Conservation (phyloP, 176 grass and related monocot genomes). For the Cocos nucifera region DNA sequence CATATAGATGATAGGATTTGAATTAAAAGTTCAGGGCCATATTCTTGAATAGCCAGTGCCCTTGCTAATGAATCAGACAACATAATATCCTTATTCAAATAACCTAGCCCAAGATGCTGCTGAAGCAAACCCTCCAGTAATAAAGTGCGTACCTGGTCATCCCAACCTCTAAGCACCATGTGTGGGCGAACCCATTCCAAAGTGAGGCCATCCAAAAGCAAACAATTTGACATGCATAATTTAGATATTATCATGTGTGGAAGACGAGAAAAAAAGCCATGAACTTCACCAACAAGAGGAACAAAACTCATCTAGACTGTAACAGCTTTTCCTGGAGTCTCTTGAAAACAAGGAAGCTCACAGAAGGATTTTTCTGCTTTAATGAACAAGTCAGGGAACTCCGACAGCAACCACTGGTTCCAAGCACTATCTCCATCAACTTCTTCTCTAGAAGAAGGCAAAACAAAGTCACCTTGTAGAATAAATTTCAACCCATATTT, state of each 20-base stretch:
- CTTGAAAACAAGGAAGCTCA: slow-evolving; percentile 64
- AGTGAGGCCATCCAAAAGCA: slow-evolving; percentile 74
- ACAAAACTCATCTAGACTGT: slow-evolving; percentile 89
- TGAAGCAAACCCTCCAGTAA: slow-evolving; percentile 68
- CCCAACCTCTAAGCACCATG: slow-evolving; percentile 73
- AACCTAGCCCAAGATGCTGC: slow-evolving; percentile 76
- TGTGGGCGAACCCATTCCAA: slow-evolving; percentile 56
- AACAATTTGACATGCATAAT: slow-evolving; percentile 57
- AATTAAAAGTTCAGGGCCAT: slow-evolving; percentile 67
- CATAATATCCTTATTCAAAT: slow-evolving; percentile 66
- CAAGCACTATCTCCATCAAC: slow-evolving; percentile 95
- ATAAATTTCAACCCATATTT: slow-evolving; percentile 98
- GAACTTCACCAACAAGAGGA: slow-evolving; percentile 84
- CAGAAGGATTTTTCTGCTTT: slow-evolving; percentile 64
- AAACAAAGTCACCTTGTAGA: slow-evolving; percentile 89
- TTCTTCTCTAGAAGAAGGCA: slow-evolving; percentile 97
- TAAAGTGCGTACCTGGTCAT: slow-evolving; percentile 47
- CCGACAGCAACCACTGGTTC: slow-evolving; percentile 95
- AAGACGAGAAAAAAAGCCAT: slow-evolving; percentile 84
- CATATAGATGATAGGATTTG: slow-evolving; percentile 69
- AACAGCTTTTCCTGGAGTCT: slow-evolving; percentile 69
- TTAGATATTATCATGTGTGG: slow-evolving; percentile 83
- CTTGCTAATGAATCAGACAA: slow-evolving; percentile 77
- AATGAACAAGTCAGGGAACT: slow-evolving; percentile 77
- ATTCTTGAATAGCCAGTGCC: slow-evolving; percentile 63